A percentile compares a stretch with the other conserved stretches of the same genome.
These are phyloP conservation scores for Malassezia yamatoensis DNA, from an alignment of 1,284 basidiomycete species.

Conservation along the genomic window DNA sequence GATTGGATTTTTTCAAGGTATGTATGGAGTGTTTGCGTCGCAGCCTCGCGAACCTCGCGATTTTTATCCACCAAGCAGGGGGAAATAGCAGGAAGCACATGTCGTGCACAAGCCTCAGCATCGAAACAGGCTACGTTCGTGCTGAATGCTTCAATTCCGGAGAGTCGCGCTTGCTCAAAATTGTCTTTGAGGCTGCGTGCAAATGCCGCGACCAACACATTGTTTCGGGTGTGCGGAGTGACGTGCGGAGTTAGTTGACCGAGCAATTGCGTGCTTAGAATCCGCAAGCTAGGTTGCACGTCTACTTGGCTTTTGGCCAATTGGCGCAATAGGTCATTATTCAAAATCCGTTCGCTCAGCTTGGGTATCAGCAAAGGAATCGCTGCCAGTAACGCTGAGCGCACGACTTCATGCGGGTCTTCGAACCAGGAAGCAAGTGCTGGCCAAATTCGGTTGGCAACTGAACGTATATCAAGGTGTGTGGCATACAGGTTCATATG, in stretches of 20 bases:
- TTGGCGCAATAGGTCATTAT: slow-evolving; percentile 87
- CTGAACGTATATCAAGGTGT: slow-evolving; percentile 71
- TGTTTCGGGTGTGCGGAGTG: slow-evolving; percentile 71
- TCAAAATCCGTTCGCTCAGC: slow-evolving; percentile 72
- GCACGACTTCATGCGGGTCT: slow-evolving; percentile 82
- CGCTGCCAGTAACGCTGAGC: slow-evolving; percentile 85
- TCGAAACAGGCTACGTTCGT: slow-evolving; percentile 82
- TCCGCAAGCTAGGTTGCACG: slow-evolving; percentile 83
- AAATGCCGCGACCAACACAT: slow-evolving; percentile 92
- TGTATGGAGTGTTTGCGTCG: slow-evolving; percentile 29
- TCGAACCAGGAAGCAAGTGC: slow-evolving; percentile 88
- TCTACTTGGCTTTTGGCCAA: slow-evolving; percentile 89
- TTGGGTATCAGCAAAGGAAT: slow-evolving; percentile 76
- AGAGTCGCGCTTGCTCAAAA: slow-evolving; percentile 86
- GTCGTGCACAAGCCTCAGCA: slow-evolving; percentile 29
- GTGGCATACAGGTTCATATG: slow-evolving; percentile 73
- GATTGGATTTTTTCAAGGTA: slow-evolving; percentile 28
- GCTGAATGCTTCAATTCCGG: slow-evolving; percentile 90
- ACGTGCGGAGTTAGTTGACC: slow-evolving; percentile 78
- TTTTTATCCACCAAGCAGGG: slow-evolving; percentile 43
- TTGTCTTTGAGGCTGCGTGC: slow-evolving; percentile 76
- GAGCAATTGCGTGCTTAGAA: slow-evolving; percentile 92
- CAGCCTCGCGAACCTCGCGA: slow-evolving; percentile 39
- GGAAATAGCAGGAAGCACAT: slow-evolving; percentile 32
- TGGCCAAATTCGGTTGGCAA: slow-evolving; percentile 83